phyloP scores from a whole-genome alignment of 2,329 filamentous ascomycete genomes.

The Scleromitrula shiraiana region DNA sequence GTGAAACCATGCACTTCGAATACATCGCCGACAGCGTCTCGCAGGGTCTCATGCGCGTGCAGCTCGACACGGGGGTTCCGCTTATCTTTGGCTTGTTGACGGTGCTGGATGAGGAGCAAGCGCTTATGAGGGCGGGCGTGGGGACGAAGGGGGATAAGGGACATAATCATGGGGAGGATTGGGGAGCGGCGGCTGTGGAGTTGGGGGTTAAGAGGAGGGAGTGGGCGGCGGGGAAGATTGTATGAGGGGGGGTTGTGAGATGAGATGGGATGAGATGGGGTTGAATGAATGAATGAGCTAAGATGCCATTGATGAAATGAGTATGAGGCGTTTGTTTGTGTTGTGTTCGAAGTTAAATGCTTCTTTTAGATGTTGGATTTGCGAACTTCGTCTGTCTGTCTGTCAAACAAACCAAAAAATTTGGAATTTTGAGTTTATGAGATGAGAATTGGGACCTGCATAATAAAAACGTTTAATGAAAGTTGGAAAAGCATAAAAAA shows the following conservation, averaged over 20 bases:
- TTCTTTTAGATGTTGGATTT: background rate
- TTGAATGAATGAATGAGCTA: background rate
- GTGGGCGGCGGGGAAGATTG: slow-evolving; percentile 51
- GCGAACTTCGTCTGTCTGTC: too few relatives aligned
- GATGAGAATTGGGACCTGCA: background rate
- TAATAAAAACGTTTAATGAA: too few relatives aligned
- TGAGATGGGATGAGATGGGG: too few relatives aligned
- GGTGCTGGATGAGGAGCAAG: slow-evolving; percentile 81
- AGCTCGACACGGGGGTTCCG: slow-evolving; percentile 80
- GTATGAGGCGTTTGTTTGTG: too few relatives aligned
- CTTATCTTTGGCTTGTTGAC: slow-evolving; percentile 91
- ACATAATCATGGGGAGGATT: slow-evolving; percentile 96
- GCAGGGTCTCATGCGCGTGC: slow-evolving; percentile 89
- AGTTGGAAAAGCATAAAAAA: slow-evolving; percentile 1
- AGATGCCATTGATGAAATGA: background rate
- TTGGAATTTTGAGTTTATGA: background rate
- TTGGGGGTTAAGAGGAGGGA: slow-evolving; percentile 79
- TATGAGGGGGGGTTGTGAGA: slow-evolving; percentile 7
- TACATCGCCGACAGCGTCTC: slow-evolving; percentile 91
- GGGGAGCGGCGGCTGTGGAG: slow-evolving; percentile 91
- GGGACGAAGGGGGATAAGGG: slow-evolving; percentile 51
- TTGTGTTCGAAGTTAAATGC: background rate
- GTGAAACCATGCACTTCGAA: slow-evolving; percentile 98
- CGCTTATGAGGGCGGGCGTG: slow-evolving; percentile 73
- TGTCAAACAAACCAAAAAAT: too few relatives aligned